phyloP scores from a whole-genome alignment of 495 filamentous ascomycete genomes.

The Patellaria atrata region DNA sequence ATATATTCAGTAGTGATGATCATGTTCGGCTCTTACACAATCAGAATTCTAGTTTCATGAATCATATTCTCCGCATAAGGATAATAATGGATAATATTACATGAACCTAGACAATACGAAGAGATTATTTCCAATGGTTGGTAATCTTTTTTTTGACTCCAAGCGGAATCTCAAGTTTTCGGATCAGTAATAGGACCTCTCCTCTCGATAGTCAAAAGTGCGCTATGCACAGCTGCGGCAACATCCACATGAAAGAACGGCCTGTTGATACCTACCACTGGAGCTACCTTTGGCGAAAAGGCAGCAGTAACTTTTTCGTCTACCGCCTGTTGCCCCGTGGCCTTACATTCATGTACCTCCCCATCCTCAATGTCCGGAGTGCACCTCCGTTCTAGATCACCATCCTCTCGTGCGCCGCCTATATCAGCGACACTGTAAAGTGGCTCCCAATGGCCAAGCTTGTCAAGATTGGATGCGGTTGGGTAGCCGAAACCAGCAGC shows the following conservation, averaged over 20 bases:
- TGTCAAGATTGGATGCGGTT: constrained; percentile 33
- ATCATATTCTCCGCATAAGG: too few species aligned
- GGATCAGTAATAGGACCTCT: too few species aligned
- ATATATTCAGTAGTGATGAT: too few species aligned
- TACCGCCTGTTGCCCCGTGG: too few species aligned
- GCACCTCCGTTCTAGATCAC: constrained; percentile 18
- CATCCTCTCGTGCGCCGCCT: constrained; percentile 30
- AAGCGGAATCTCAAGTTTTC: too few species aligned
- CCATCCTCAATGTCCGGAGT: constrained; percentile 15
- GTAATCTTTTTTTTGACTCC: too few species aligned
- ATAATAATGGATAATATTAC: too few species aligned
- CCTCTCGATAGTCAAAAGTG: constrained; percentile 57
- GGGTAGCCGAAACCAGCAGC: constrained; percentile 88
- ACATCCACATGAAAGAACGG: constrained; percentile 93
- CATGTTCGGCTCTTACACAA: too few species aligned
- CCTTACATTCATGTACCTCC: too few species aligned
- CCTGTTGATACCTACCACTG: constrained; percentile 69
- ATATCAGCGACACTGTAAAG: constrained; percentile 92
- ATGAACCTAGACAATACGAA: too few species aligned
- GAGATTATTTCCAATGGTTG: too few species aligned
- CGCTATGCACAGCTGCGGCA: constrained; percentile 79
- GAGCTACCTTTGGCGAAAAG: constrained; percentile 34
- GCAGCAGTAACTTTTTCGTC: constrained; percentile 7
- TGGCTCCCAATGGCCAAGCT: constrained; percentile 56
- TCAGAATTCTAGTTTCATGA: too few species aligned